Percentiles rank a stretch among this genome's conserved stretches.
Conservation (phyloP, 1,284 basidiomycete species). For the Ustilago curta region DNA sequence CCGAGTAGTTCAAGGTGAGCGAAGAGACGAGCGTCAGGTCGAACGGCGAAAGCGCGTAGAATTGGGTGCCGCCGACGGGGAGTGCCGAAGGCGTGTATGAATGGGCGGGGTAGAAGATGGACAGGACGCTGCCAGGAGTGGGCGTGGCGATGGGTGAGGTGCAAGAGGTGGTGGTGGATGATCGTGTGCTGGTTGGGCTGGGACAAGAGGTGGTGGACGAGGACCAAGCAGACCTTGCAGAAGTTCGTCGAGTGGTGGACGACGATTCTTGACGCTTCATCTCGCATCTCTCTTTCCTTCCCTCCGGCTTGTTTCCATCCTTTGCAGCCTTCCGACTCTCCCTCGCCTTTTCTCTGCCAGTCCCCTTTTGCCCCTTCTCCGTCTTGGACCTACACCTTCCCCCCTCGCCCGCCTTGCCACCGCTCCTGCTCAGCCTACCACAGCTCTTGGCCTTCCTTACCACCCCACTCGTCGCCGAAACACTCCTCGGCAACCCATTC, state of each 20-base stretch:
- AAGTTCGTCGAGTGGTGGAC: neutral
- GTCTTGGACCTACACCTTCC: neutral
- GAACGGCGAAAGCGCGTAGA: conserved; percentile 30
- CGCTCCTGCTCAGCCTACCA: too few relatives aligned
- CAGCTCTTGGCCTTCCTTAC: too few relatives aligned
- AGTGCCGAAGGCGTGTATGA: conserved; percentile 54
- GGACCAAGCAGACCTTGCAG: neutral
- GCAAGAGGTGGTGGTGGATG: neutral
- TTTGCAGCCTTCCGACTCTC: neutral
- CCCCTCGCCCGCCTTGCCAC: too few relatives aligned
- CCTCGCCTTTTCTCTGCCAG: neutral
- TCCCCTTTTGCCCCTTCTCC: neutral
- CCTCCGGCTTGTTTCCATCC: neutral
- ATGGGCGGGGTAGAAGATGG: conserved; percentile 70
- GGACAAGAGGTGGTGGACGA: neutral
- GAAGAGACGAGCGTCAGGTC: conserved; percentile 9
- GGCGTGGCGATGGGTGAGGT: neutral
- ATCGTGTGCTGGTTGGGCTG: neutral
- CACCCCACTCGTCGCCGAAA: too few relatives aligned
- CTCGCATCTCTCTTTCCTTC: neutral
- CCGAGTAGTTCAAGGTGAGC: conserved; percentile 64
- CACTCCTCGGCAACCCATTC: conserved; percentile 5
- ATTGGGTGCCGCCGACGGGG: conserved; percentile 50
- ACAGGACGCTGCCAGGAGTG: conserved; percentile 2
- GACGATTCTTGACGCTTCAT: conserved; percentile 6